Evolutionary conservation across 805 yeast species (phyloP).

Genomic region (Metschnikowia koreensis): DNA sequence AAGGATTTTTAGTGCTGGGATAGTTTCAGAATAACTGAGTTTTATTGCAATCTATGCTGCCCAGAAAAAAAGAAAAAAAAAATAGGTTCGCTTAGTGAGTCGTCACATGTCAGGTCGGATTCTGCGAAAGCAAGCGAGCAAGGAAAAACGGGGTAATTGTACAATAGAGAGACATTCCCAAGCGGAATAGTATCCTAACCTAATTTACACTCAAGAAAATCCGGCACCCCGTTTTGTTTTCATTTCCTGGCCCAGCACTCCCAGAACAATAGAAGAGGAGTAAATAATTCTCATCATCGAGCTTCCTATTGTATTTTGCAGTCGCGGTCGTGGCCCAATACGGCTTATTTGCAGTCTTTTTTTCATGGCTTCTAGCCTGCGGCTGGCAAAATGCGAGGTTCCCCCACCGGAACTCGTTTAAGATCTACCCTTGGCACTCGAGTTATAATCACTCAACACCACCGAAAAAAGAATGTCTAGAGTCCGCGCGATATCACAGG

Average conservation of each 20-base stretch:
- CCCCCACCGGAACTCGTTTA: not conserved
- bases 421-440: not conserved
- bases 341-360: not conserved
- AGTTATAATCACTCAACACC: too few relatives aligned
- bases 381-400: not conserved
- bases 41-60: too few relatives aligned
- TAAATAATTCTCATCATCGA: too few relatives aligned
- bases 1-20: too few relatives aligned
- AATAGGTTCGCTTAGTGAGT: too few relatives aligned
- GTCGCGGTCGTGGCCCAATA: slow-evolving; percentile 1
- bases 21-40: too few relatives aligned
- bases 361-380: not conserved
- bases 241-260: not conserved
- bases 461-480: not conserved
- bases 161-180: too few relatives aligned
- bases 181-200: too few relatives aligned
- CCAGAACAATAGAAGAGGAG: not conserved
- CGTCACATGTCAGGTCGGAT: too few relatives aligned
- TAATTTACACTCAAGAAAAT: not conserved
- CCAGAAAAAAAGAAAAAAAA: too few relatives aligned
- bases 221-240: not conserved
- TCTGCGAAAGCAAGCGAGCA: not conserved
- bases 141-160: too few relatives aligned
- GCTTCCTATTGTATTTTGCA: not conserved
- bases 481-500: not conserved